These are phyloP conservation scores for Amylostereum areolatum DNA, from an alignment of 1,284 basidiomycete species.

Conservation along the genomic window DNA sequence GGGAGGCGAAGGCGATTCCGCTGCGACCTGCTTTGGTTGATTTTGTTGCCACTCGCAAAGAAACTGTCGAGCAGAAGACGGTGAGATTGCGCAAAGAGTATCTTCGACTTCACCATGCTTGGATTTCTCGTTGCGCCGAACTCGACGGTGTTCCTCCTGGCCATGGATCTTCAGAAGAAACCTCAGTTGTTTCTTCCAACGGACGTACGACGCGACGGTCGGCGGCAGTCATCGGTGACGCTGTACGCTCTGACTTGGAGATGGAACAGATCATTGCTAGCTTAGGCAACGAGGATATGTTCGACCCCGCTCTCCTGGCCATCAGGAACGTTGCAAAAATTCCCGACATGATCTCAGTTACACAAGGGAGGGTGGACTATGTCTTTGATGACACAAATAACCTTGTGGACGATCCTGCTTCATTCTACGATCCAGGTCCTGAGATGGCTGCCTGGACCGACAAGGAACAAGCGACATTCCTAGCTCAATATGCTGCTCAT, in stretches of 20 bases:
- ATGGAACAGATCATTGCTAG: constrained; percentile 96
- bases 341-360: constrained; percentile 86
- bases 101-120: constrained; percentile 58
- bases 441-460: constrained; percentile 83
- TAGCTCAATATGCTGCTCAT: constrained; percentile 76
- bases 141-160: constrained; percentile 47
- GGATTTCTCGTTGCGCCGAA: constrained; percentile 63
- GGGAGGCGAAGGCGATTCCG: constrained; percentile 30
- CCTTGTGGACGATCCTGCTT: constrained; percentile 69
- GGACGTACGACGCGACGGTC: constrained; percentile 72
- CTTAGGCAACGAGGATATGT: constrained; percentile 87
- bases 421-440: constrained; percentile 72
- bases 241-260: constrained; percentile 91
- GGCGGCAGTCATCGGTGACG: constrained; percentile 73
- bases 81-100: constrained; percentile 63
- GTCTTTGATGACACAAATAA: constrained; percentile 84
- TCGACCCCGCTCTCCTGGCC: constrained; percentile 86
- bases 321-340: constrained; percentile 84
- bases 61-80: constrained; percentile 47
- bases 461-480: constrained; percentile 77
- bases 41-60: constrained; percentile 49
- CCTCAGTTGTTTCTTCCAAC: constrained; percentile 36
- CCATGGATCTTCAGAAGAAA: constrained; percentile 33
- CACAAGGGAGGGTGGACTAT: constrained; percentile 53
- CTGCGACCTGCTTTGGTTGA: constrained; percentile 44